These are phyloP conservation scores for Zychaea mexicana DNA, from an alignment of 371 early-diverging fungal genomes.

Conservation along the genomic window DNA sequence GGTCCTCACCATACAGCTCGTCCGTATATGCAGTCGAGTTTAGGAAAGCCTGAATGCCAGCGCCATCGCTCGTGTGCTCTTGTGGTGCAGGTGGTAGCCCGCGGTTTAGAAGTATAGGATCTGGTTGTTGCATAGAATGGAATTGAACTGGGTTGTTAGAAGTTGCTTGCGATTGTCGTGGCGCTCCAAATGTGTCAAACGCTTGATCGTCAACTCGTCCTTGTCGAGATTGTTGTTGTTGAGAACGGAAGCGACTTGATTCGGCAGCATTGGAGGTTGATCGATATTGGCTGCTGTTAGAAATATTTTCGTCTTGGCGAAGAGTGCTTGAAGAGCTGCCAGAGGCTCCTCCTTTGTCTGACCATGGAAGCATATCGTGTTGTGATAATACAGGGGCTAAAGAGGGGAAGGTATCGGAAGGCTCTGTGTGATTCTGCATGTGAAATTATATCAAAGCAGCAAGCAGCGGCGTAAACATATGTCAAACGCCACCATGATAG, in stretches of 20 bases:
- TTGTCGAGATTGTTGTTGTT: neutral
- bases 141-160: neutral
- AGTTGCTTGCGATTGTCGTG: too few relatives aligned
- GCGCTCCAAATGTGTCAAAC: slow-evolving; percentile 7
- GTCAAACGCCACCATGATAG: too few relatives aligned
- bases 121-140: neutral
- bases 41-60: slow-evolving; percentile 31
- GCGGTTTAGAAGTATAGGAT: neutral
- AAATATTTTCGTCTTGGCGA: slow-evolving; percentile 11
- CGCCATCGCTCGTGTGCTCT: slow-evolving; percentile 25
- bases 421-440: neutral
- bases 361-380: slow-evolving; percentile 13
- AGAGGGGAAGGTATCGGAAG: neutral
- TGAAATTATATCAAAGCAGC: neutral
- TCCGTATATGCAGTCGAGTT: slow-evolving; percentile 35
- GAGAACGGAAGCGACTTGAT: slow-evolving; percentile 11
- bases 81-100: neutral
- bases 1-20: slow-evolving; percentile 32
- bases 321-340: neutral
- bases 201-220: neutral
- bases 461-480: too few relatives aligned
- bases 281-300: slow-evolving; percentile 11
- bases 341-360: slow-evolving; percentile 14
- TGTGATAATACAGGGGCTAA: neutral
- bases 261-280: neutral